Conservation (phyloP, 2,329 filamentous ascomycete species). For the Ampelomyces quisqualis region DNA sequence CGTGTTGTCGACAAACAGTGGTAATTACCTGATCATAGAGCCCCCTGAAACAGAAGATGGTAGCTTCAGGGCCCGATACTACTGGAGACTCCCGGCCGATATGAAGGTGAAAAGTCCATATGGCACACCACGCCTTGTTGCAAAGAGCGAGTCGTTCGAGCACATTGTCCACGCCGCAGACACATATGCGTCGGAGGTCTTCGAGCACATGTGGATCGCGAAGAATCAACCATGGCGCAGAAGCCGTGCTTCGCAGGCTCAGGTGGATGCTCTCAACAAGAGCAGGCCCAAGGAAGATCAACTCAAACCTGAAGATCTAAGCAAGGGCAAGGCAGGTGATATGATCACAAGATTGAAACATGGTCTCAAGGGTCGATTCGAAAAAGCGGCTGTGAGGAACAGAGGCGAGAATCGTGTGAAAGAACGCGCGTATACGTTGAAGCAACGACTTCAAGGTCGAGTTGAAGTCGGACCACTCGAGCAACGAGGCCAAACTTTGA, state of each 20-base stretch:
- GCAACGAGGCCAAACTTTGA: slow-evolving; percentile 6
- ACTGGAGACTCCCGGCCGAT: slow-evolving; percentile 42
- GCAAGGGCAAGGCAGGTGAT: slow-evolving; percentile 78
- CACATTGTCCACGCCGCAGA: slow-evolving; percentile 84
- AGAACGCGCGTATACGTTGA: slow-evolving; percentile 53
- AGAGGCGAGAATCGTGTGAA: slow-evolving; percentile 25
- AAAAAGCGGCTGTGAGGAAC: slow-evolving; percentile 41
- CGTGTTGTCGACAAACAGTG: slow-evolving; percentile 63
- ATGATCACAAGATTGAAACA: slow-evolving; percentile 93
- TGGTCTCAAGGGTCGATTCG: slow-evolving; percentile 65
- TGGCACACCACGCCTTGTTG: slow-evolving; percentile 67
- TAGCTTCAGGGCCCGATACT: slow-evolving; percentile 45
- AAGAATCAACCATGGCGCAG: slow-evolving; percentile 70
- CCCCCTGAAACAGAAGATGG: slow-evolving; percentile 45
- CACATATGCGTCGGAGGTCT: slow-evolving; percentile 69
- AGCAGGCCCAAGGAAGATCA: slow-evolving; percentile 57
- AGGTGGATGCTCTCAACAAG: slow-evolving; percentile 71
- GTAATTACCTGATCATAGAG: slow-evolving; percentile 61
- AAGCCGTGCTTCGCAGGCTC: slow-evolving; percentile 58
- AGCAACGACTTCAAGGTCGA: slow-evolving; percentile 45
- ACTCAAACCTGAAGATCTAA: slow-evolving; percentile 60
- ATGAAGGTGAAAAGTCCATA: slow-evolving; percentile 56
- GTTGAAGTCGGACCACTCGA: slow-evolving; percentile 52
- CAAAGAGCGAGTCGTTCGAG: slow-evolving; percentile 64
- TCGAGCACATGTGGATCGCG: slow-evolving; percentile 66